A percentile compares a stretch with the other conserved stretches of the same genome.
These are phyloP conservation scores for Mortierella sp. DNA, from an alignment of 371 early-diverging fungal species.

Conservation along the genomic window DNA sequence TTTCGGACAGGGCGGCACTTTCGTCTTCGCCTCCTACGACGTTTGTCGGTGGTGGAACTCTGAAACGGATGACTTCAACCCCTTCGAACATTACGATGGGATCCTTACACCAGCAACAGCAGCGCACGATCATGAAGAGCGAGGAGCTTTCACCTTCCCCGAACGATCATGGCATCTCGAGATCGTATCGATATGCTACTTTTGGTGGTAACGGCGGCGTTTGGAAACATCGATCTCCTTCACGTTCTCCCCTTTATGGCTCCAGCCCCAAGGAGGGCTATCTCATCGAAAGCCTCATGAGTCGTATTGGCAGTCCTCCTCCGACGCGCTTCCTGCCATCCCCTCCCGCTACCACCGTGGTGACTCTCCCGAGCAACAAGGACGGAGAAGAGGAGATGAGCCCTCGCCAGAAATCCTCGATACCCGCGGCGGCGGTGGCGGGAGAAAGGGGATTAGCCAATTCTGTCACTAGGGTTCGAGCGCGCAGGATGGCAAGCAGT, in stretches of 20 bases:
- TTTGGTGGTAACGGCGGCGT: not conserved
- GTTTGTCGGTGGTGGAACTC: conserved; percentile 13
- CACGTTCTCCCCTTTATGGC: conserved; percentile 28
- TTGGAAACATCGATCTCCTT: conserved; percentile 20
- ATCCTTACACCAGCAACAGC: conserved; percentile 14
- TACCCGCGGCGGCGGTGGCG: not conserved
- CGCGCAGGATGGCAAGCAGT: conserved; percentile 47
- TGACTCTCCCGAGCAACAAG: not conserved
- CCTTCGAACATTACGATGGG: conserved; percentile 27
- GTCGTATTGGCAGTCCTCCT: conserved; percentile 46
- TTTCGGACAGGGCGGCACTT: not conserved
- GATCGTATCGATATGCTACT: not conserved
- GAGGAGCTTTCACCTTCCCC: conserved; percentile 21
- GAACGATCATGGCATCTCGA: not conserved
- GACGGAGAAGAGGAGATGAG: not conserved
- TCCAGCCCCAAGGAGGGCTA: conserved; percentile 20
- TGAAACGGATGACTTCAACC: conserved; percentile 45
- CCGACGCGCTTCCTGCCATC: conserved; percentile 31
- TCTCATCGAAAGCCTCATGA: conserved; percentile 46
- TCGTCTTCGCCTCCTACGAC: conserved; percentile 12
- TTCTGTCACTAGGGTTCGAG: conserved; percentile 6
- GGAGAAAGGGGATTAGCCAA: not conserved
- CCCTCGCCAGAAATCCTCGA: not conserved
- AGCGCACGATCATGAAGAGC: conserved; percentile 13
- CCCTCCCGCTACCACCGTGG: conserved; percentile 1